Percentiles rank a stretch among this genome's conserved stretches.
Evolutionary conservation across 495 filamentous ascomycete genomes (phyloP).

Genomic region (Talaromyces nanjingensis): DNA sequence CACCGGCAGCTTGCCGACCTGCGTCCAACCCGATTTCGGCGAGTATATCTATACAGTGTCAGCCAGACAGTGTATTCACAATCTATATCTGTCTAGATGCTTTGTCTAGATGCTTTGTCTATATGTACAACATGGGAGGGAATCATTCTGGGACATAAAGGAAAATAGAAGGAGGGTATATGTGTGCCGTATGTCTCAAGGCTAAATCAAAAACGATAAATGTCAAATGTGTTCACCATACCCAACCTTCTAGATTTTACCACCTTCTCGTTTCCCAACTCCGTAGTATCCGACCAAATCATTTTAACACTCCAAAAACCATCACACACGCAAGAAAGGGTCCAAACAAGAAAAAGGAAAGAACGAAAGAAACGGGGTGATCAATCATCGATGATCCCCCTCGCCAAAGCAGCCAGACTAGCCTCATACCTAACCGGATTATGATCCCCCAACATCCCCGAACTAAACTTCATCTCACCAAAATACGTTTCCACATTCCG

Average conservation of each 20-base stretch:
- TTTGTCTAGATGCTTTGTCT: background rate
- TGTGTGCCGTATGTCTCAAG: background rate
- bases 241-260: background rate
- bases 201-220: background rate
- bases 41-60: background rate
- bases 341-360: background rate
- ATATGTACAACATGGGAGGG: background rate
- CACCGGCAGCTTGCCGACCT: background rate
- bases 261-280: background rate
- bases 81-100: background rate
- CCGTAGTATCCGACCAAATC: background rate
- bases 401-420: conserved; percentile 45
- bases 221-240: background rate
- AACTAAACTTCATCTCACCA: conserved; percentile 62
- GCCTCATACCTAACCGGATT: conserved; percentile 69
- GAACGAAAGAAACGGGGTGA: no score
- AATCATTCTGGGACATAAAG: background rate
- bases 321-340: background rate
- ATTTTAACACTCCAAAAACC: background rate
- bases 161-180: background rate
- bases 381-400: conserved; percentile 39
- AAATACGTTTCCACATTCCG: conserved; percentile 60
- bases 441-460: conserved; percentile 69
- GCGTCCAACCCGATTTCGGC: background rate
- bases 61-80: background rate